Conservation (phyloP, 106 monocot genomes). For the Dendrobium catenatum region DNA sequence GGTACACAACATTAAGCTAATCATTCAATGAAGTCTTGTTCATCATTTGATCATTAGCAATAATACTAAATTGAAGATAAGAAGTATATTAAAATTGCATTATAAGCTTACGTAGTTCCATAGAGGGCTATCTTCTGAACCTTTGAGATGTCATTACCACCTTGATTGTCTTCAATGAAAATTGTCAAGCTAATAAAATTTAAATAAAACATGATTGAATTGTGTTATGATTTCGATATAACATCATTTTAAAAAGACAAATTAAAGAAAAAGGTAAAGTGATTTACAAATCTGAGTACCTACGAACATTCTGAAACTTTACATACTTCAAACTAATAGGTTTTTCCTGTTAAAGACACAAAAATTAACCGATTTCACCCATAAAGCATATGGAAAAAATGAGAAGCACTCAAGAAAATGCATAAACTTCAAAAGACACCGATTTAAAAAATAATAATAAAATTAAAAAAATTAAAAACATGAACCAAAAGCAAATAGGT, state of each 20-base stretch:
- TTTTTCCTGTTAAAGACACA: conserved; percentile 42
- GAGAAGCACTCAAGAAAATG: not conserved
- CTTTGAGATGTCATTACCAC: conserved; percentile 54
- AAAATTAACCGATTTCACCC: not conserved
- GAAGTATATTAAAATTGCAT: too few relatives aligned
- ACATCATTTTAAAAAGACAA: not conserved
- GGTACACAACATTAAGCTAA: too few relatives aligned
- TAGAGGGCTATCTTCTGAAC: conserved; percentile 69
- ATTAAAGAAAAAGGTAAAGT: not conserved
- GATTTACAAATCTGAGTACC: conserved; percentile 27
- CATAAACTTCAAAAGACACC: too few relatives aligned
- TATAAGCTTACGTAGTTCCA: conserved; percentile 73
- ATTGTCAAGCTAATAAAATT: conserved; percentile 72
- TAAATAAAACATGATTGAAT: conserved; percentile 8
- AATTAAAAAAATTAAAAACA: not conserved
- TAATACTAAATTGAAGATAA: too few relatives aligned
- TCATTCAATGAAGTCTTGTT: too few relatives aligned
- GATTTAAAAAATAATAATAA: too few relatives aligned
- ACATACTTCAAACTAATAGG: conserved; percentile 82
- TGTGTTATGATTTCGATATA: not conserved
- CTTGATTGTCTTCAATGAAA: conserved; percentile 96
- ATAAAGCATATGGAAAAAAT: not conserved
- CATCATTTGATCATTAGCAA: too few relatives aligned
- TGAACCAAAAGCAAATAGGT: not conserved
- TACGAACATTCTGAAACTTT: conserved; percentile 97